Evolutionary conservation across 2,329 filamentous ascomycete species (phyloP), one percentile per base, ranked within the genome.

Genomic region (Cladosporium sp.): DNA sequence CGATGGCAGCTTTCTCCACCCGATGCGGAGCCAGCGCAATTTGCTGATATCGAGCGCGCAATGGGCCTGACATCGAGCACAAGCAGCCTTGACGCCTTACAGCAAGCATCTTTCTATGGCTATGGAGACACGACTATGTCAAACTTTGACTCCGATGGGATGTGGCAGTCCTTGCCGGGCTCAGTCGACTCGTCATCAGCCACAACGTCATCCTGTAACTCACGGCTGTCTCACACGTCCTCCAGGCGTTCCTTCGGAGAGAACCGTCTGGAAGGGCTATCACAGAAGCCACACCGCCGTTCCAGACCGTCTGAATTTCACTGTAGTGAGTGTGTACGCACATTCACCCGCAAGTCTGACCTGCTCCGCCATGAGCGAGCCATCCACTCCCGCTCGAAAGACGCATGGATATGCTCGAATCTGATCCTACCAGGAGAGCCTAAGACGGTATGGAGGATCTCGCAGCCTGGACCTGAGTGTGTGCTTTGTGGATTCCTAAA

Each of bases 1-100:
- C 39, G 58, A 2, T 60, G 58, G 58, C 39, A 60, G n/a, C 58
- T 49, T 32, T 60, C 58, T 49, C 58, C 58, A 32, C 39, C 58
- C 18, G 58, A 60, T 16, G 58, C 36, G 5, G 58, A 60, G n/a
- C 39, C 58, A 48, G 58, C 58, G 8, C 58, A 49, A 8, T 49
- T 60, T 10, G 36, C 58, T 26, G 58, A 60, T 14, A 60, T 60
- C n/a, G 36, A 48, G 39, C 58, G 58, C n/a, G 58, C 58, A 18
- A 18, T 57, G 18, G 32, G 13, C 5, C 18, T 49, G 1, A 7
- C 36, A 10, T 46, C 57, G 13, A 60, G 18, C 26, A 48, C 58
- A 30, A 48, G 39, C n/a, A 60, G 58, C 16, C 30, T 60, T 21
- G 39, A 60, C 16, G 39, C 11, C 6, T 43, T 60, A 3, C 58